Evolutionary conservation across 164 flowering plant genomes (phyloP).

Genomic region (Umbilicus rupestris): DNA sequence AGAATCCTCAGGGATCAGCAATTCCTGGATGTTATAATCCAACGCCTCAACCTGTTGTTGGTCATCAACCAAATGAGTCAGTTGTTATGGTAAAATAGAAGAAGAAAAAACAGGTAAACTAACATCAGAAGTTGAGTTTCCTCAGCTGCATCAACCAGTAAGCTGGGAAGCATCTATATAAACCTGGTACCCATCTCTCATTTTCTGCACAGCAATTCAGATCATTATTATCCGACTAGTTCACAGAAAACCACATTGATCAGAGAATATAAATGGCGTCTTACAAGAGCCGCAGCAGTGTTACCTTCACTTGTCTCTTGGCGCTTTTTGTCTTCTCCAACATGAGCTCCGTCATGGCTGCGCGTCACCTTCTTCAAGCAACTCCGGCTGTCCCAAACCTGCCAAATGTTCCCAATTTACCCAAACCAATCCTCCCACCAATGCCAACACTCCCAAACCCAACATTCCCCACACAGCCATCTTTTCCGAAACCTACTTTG

Average conservation of each 20-base stretch:
- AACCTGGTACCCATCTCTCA: background rate
- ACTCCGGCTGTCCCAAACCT: background rate
- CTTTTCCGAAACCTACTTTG: background rate
- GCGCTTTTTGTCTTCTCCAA: background rate
- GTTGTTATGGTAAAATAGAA: background rate
- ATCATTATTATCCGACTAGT: background rate
- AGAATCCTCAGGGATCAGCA: background rate
- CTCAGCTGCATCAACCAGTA: too few species aligned
- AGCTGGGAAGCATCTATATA: background rate
- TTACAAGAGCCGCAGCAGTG: background rate
- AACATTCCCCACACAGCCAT: background rate
- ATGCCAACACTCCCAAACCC: background rate
- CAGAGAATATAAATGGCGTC: background rate
- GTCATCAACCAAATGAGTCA: background rate
- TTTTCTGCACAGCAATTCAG: background rate
- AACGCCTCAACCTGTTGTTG: constrained; percentile 4
- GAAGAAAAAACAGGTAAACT: constrained; percentile 4
- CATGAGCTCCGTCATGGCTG: background rate
- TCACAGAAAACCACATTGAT: background rate
- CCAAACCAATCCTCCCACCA: background rate
- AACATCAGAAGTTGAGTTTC: background rate
- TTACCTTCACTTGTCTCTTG: background rate
- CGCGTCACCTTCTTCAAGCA: background rate
- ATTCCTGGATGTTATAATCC: background rate
- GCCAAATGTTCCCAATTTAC: background rate